These are phyloP conservation scores for Mycena citricolor DNA, from an alignment of 1,284 basidiomycete species.

Conservation along the genomic window DNA sequence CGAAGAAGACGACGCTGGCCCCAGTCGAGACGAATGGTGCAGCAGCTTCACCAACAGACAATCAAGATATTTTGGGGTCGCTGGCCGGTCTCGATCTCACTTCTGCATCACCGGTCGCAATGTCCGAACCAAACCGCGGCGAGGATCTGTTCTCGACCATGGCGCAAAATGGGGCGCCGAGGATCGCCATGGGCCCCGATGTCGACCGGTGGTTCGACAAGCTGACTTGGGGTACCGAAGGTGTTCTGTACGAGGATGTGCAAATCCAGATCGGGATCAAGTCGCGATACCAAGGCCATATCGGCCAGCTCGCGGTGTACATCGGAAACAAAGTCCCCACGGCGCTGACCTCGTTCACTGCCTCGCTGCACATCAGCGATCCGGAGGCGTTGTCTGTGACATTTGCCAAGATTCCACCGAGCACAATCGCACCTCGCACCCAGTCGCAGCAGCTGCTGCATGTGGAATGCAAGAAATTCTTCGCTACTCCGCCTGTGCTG, in stretches of 20 bases:
- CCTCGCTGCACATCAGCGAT: constrained; percentile 75
- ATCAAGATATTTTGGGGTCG: constrained; percentile 67
- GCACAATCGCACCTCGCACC: constrained; percentile 74
- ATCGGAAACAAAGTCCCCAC: constrained; percentile 94
- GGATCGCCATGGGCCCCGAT: constrained; percentile 64
- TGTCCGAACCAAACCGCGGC: constrained; percentile 15
- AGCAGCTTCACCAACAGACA: constrained; percentile 27
- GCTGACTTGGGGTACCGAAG: constrained; percentile 78
- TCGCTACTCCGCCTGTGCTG: constrained; percentile 78
- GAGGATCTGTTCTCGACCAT: constrained; percentile 15
- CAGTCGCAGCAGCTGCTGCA: constrained; percentile 94
- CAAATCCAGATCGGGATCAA: constrained; percentile 97
- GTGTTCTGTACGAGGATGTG: constrained; percentile 93
- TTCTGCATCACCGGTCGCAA: too few species aligned
- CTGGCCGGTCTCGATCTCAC: constrained; percentile 79
- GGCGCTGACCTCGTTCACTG: constrained; percentile 87
- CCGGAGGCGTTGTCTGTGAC: constrained; percentile 74
- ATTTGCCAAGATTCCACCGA: constrained; percentile 88
- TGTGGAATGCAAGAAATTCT: constrained; percentile 91
- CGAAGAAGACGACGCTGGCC: constrained; percentile 42
- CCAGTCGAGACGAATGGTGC: constrained; percentile 34
- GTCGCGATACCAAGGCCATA: constrained; percentile 90
- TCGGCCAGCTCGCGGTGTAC: constrained; percentile 91
- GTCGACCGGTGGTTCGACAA: constrained; percentile 91
- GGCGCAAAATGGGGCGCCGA: constrained; percentile 38